Base-by-base conservation (phyloP, 2,329 filamentous ascomycete genomes). In the Didymella pinodella region DNA sequence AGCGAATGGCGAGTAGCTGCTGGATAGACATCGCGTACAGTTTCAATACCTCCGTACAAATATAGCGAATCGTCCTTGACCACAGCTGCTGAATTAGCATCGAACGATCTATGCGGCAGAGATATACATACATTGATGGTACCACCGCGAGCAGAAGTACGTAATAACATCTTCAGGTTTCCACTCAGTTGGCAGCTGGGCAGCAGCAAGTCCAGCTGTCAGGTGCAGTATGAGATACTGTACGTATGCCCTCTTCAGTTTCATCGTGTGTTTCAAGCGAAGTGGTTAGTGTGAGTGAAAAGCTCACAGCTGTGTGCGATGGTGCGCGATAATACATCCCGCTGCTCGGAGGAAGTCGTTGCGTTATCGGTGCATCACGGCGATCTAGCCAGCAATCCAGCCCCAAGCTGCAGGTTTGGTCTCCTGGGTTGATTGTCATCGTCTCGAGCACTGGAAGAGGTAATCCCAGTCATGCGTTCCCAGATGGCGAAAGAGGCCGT, bases 61-160 rank as follows among this genome's bases (percentile, higher is more conserved):
- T 60, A 66, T 3, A 68, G 45, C 20, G 52, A 57, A 7, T 61
- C 46, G 22, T 65, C 54, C 28, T 65, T 65, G 31, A 66, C 44
- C 14, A 66, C 45, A 20, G 65, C 65, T 66, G 28, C 6, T n/a
- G 18, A 38, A 16, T 18, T 53, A 59, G 31, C 14, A n/a, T 2
- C 22, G 18, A 7, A 7, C 8, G 18, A 16, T 6, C 26, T 45
- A 18, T 20, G 16, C 8, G 6, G 26, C 4, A 32, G 14, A 3
- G 3, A 25, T 4, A 12, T 2, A 50, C 57, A 50, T 48, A 59
- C 62, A 52, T 46, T 62, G 56, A 53, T 63, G 60, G 41, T 63
- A 65, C 63, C 63, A 65, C 3, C 63, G 60, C 14, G 61, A 56
- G 49, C 63, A 65, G 22, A 61, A 65, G 40, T 65, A 63, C 28